phyloP scores from a whole-genome alignment of 2,329 filamentous ascomycete species.

The Dactylella cylindrospora region DNA sequence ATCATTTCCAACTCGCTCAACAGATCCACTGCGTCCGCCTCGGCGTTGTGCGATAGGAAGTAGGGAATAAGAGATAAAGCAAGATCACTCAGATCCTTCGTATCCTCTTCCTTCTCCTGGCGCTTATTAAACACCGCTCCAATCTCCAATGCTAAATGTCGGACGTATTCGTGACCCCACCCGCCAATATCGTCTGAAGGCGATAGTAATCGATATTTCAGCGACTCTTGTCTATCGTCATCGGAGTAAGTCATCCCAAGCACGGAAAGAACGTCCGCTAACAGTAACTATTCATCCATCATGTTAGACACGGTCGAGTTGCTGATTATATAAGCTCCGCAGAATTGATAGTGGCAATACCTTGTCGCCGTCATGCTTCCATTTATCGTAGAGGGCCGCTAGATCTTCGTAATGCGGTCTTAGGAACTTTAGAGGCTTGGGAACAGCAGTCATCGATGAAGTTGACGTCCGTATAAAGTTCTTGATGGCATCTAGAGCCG shows the following conservation, averaged over 20 bases:
- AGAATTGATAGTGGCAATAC: conserved; percentile 57
- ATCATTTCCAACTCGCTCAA: conserved; percentile 98
- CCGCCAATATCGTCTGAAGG: conserved; percentile 90
- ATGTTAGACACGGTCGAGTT: conserved; percentile 22
- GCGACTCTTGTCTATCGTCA: conserved; percentile 89
- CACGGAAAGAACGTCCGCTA: conserved; percentile 94
- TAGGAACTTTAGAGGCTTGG: conserved; percentile 96
- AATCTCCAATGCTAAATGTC: conserved; percentile 92
- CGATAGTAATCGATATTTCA: conserved; percentile 90
- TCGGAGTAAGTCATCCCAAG: conserved; percentile 99
- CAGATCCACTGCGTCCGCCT: conserved; percentile 95
- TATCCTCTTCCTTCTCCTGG: conserved; percentile 78
- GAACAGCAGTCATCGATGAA: conserved; percentile 98
- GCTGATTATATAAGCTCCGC: conserved; percentile 4
- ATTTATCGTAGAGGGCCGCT: conserved; percentile 83
- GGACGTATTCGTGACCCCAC: conserved; percentile 98
- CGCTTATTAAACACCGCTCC: conserved; percentile 90
- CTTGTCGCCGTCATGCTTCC: conserved; percentile 82
- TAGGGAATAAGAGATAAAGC: conserved; percentile 83
- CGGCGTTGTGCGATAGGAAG: conserved; percentile 95
- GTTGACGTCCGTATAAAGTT: conserved; percentile 98
- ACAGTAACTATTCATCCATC: conserved; percentile 59
- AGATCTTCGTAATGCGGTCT: conserved; percentile 93
- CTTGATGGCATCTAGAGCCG: conserved; percentile 94
- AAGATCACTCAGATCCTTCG: conserved; percentile 80